phyloP scores from a whole-genome alignment of 192 early-diverging fungal genomes.

The Podila verticillata region DNA sequence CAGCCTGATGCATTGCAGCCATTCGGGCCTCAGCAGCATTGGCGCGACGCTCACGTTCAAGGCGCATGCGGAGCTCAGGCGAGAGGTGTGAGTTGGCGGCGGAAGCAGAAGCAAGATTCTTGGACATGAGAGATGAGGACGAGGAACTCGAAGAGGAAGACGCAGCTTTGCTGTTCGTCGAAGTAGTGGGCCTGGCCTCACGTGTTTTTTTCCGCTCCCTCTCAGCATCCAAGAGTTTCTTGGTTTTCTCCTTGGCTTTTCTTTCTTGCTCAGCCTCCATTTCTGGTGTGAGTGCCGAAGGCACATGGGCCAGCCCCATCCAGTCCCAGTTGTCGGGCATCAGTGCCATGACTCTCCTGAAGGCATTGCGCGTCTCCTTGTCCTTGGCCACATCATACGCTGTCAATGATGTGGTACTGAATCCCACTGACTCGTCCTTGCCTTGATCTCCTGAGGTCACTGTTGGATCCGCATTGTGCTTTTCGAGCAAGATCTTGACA shows the following conservation, averaged over 20 bases:
- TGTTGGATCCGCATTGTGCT: constrained; percentile 83
- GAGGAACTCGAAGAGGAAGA: constrained; percentile 8
- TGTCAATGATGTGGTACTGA: constrained; percentile 44
- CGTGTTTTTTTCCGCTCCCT: constrained; percentile 63
- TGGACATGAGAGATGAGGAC: constrained; percentile 18
- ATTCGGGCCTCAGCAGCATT: constrained; percentile 80
- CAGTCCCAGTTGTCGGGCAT: constrained; percentile 75
- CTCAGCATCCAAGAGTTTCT: constrained; percentile 64
- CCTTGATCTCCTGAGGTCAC: constrained; percentile 10
- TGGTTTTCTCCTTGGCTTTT: constrained; percentile 71
- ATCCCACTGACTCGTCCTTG: neutral
- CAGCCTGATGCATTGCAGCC: constrained; percentile 14
- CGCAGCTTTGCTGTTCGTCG: constrained; percentile 14
- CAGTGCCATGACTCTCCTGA: constrained; percentile 72
- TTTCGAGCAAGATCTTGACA: constrained; percentile 69
- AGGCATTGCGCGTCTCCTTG: constrained; percentile 78
- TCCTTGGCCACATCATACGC: constrained; percentile 78
- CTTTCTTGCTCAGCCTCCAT: constrained; percentile 70
- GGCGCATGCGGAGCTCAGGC: constrained; percentile 71
- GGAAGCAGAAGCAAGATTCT: constrained; percentile 24
- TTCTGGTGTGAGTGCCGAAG: constrained; percentile 76
- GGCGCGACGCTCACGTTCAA: constrained; percentile 85
- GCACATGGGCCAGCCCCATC: constrained; percentile 66
- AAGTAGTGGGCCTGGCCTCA: constrained; percentile 48
- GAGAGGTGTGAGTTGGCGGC: constrained; percentile 58